Base-by-base conservation (phyloP, 2,329 filamentous ascomycete genomes). In the Metarhizium anisopliae region DNA sequence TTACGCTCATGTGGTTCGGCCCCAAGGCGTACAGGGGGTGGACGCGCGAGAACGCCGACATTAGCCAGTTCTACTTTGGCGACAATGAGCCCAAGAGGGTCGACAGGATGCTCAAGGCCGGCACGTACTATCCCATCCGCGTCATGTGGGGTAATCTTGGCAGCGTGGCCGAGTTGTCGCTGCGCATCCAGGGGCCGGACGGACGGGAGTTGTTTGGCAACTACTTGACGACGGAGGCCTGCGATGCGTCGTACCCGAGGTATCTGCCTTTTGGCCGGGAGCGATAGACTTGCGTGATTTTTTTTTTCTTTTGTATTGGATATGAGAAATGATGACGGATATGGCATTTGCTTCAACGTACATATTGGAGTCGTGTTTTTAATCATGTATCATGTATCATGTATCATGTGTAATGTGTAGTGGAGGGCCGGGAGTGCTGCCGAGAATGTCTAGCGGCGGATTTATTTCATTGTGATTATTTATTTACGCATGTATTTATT, bases 1-100 rank as follows among this genome's bases (percentile, higher is more conserved):
- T 59, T 30, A 59, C 57, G 25, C 43, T 59, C 18, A 50, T 59
- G 52, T 57, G 55, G 55, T 59, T 59, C 29, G 55, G 57, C 38
- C 45, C 14, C 6, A 53, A 51, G 45, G 55, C 55, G 4, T 53
- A 52, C 43, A 7, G 35, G 5, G 35, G 43, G 40, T 57, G 52
- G 50, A 51, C 55, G 7, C 43, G 57, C 25, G 52, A 51, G 3
- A 59, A 59, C 16, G 50, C 57, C 18, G 55, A 57, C 40, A 59
- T 57, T 30, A 53, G 52, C 45, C 55, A 59, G 53, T 51, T 47
- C 52, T 59, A 57, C 38, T 53, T 7, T 7, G 42, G 57, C 29
- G 50, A 55, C 30, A 59, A 59, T 32, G 45, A 29, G 7, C 52
- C 52, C 4, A 40, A 20, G 38, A 13, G 38, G 30, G 43, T 57